These are phyloP conservation scores for Terfezia claveryi DNA, from an alignment of 495 filamentous ascomycete species.

Conservation along the genomic window DNA sequence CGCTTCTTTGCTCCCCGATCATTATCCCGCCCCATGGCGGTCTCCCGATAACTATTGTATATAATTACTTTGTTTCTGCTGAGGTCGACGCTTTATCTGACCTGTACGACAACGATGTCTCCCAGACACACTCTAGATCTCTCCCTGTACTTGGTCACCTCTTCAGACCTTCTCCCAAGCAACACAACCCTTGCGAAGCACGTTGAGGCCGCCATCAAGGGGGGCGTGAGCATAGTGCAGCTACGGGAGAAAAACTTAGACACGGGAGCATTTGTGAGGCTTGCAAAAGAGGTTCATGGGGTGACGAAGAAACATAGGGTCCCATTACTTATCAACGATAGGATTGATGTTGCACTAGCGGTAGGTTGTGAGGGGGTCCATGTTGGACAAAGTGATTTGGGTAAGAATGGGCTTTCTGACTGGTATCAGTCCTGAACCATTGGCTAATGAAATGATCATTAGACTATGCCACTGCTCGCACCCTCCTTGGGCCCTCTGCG, in stretches of 20 bases:
- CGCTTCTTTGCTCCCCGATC: no score
- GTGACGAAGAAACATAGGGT: not conserved
- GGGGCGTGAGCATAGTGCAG: constrained; percentile 75
- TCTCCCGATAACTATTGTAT: no score
- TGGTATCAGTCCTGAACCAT: not conserved
- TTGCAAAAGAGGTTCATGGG: constrained; percentile 27
- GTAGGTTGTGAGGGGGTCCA: constrained; percentile 78
- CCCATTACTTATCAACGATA: constrained; percentile 84
- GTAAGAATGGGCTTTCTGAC: constrained; percentile 38
- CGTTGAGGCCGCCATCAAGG: constrained; percentile 53
- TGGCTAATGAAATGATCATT: not conserved
- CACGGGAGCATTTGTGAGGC: constrained; percentile 48
- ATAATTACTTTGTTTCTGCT: no score
- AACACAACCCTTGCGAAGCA: constrained; percentile 23
- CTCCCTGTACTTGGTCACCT: not conserved
- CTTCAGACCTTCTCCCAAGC: not conserved
- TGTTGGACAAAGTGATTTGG: constrained; percentile 84
- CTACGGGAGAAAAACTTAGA: constrained; percentile 73
- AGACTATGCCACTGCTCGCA: not conserved
- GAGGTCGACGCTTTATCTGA: no score
- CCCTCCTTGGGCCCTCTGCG: constrained; percentile 29
- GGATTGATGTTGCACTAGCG: constrained; percentile 76
- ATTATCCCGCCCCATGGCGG: no score
- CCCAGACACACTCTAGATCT: not conserved
- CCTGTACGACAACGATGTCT: no score